phyloP scores from a whole-genome alignment of 2,329 filamentous ascomycete species.

The Aspergillus tamarii region DNA sequence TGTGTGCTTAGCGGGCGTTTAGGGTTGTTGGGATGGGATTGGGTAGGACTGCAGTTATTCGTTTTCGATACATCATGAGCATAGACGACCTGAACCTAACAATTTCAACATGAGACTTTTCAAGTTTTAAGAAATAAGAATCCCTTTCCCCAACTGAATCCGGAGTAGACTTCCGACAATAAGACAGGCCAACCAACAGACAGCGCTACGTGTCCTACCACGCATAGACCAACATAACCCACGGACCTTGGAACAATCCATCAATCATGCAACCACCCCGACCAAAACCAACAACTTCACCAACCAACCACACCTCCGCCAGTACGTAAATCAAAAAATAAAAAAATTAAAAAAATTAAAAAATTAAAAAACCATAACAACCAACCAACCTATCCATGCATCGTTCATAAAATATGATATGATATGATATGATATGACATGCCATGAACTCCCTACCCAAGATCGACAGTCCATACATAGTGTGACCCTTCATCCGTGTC shows the following conservation, averaged over 20 bases:
- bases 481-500: background rate
- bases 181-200: background rate
- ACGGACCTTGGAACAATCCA: background rate
- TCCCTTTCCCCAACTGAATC: background rate
- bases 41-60: constrained; percentile 1
- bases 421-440: too few relatives aligned
- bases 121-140: background rate
- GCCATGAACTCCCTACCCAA: too few relatives aligned
- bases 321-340: too few relatives aligned
- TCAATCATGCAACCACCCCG: too few relatives aligned
- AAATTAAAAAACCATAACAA: too few relatives aligned
- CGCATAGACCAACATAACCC: background rate
- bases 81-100: background rate
- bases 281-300: too few relatives aligned
- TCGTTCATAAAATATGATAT: too few relatives aligned
- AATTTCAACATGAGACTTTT: background rate
- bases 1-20: constrained; percentile 20
- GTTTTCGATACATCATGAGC: background rate
- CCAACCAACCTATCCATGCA: too few relatives aligned
- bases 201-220: background rate
- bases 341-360: too few relatives aligned
- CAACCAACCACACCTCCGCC: too few relatives aligned
- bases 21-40: background rate
- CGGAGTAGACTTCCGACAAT: background rate
- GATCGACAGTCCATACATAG: too few relatives aligned